phyloP scores from a whole-genome alignment of 208 protist species.

The Herpetomonas muscarum region DNA sequence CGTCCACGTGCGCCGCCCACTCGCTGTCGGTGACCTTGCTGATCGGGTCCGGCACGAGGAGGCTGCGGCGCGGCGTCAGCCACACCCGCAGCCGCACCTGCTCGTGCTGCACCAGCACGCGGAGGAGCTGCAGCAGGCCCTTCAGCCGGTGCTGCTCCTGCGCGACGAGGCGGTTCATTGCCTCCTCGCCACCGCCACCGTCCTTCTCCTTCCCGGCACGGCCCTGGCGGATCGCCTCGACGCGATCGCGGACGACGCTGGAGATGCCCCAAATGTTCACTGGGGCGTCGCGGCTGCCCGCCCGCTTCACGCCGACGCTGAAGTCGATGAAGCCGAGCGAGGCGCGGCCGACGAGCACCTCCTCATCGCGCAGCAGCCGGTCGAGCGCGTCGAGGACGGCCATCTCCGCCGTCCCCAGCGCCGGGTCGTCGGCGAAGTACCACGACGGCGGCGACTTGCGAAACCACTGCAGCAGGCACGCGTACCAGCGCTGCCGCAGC shows the following conservation, averaged over 20 bases:
- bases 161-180: conserved; percentile 21
- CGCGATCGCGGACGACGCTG: conserved; percentile 17
- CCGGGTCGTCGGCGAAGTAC: conserved; percentile 64
- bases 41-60: conserved; percentile 20
- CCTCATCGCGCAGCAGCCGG: conserved; percentile 46
- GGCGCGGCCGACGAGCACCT: conserved; percentile 18
- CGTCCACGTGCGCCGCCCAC: conserved; percentile 38
- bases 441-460: conserved; percentile 67
- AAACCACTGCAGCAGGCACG: conserved; percentile 79
- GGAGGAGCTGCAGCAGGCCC: conserved; percentile 48
- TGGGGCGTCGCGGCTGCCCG: not conserved
- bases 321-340: conserved; percentile 68
- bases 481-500: conserved; percentile 75
- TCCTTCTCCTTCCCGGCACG: conserved; percentile 13
- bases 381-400: conserved; percentile 49
- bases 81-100: conserved; percentile 62
- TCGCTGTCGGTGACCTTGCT: conserved; percentile 10
- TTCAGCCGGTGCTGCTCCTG: conserved; percentile 42
- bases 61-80: conserved; percentile 53
- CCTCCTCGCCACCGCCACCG: conserved; percentile 13
- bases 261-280: conserved; percentile 1
- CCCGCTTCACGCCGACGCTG: conserved; percentile 15
- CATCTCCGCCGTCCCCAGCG: conserved; percentile 41
- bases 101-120: conserved; percentile 69
- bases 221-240: conserved; percentile 15